Evolutionary conservation across 495 filamentous ascomycete species (phyloP), one percentile per base, ranked within the genome.

Genomic region (Glonium stellatum): DNA sequence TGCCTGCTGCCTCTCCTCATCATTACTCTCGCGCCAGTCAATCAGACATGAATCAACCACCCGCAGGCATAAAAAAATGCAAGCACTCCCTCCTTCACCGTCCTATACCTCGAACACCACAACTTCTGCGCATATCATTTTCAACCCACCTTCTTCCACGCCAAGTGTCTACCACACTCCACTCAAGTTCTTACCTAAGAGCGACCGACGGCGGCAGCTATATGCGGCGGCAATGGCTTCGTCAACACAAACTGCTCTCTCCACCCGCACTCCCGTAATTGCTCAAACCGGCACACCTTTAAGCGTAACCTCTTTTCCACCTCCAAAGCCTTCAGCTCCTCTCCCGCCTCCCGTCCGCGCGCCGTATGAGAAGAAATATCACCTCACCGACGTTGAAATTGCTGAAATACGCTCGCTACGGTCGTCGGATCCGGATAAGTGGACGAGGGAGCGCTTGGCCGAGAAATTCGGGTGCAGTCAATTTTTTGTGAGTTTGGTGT

Each of bases 121-220:
- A 67, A 74, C 58, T 78, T 13, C 22, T 5, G 57, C 66, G 19
- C 85, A 63, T 9, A 52, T 97, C 71, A 84, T 98, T 75, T 92
- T 87, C 85, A 97, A 97, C 76, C 93, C 93, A 44, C 93, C 93
- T 6, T 86, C 92, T n/a, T 84, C 89, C 35, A 80, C 83, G 0
- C 82, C 95, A 1, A 88, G 83, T 19, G 85, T 91, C 36, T 89
- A 86, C 72, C 82, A 95, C 71, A 98, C 93, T 3, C 93, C 93
- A 34, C 77, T 82, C 58, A 91, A 89, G 63, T 98, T 98, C 77
- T 84, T 98, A 15, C 95, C 93, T 31, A 76, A 77, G 61, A 75
- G 78, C 59, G 95, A 98, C 75, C 80, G 81, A 8, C 85, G 92
- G 31, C 83, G 84, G 57, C 72, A 74, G 52, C 74, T 90, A 6